Evolutionary conservation across 2,329 filamentous ascomycete species (phyloP).

Genomic region (Hyphodiscus sp.): DNA sequence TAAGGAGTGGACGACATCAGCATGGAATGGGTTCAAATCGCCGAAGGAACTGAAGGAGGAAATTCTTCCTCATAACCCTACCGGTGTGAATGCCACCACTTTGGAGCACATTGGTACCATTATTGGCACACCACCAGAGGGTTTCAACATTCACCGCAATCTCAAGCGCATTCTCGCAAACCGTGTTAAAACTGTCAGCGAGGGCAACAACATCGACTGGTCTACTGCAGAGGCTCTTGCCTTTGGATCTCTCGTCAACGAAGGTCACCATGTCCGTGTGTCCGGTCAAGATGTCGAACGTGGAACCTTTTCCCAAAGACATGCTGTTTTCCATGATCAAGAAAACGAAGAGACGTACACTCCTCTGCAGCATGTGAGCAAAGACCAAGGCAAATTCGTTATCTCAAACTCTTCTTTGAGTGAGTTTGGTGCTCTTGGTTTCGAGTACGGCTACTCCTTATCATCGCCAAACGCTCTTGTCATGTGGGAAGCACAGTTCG

Average conservation of each 20-base stretch:
- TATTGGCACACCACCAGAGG: slow-evolving; percentile 74
- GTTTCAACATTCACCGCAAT: slow-evolving; percentile 87
- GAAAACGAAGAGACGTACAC: slow-evolving; percentile 90
- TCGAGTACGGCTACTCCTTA: slow-evolving; percentile 97
- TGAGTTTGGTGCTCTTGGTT: slow-evolving; percentile 71
- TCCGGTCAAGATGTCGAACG: slow-evolving; percentile 99
- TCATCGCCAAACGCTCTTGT: slow-evolving; percentile 95
- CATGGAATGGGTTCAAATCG: slow-evolving; percentile 99
- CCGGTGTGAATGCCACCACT: slow-evolving; percentile 65
- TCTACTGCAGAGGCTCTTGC: slow-evolving; percentile 93
- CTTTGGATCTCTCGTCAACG: slow-evolving; percentile 82
- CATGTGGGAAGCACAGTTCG: slow-evolving; percentile 99
- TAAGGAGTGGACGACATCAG: slow-evolving; percentile 97
- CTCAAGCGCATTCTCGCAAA: slow-evolving; percentile 90
- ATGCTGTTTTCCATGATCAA: slow-evolving; percentile 96
- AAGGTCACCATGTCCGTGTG: slow-evolving; percentile 95
- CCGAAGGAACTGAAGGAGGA: slow-evolving; percentile 96
- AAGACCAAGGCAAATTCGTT: slow-evolving; percentile 91
- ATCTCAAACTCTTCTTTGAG: slow-evolving; percentile 91
- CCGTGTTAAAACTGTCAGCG: slow-evolving; percentile 84
- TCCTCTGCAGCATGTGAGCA: slow-evolving; percentile 79
- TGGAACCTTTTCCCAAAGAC: slow-evolving; percentile 97
- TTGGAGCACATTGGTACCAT: slow-evolving; percentile 76
- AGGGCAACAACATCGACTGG: slow-evolving; percentile 96
- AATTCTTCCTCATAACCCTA: slow-evolving; percentile 85